Conservation (phyloP, 768 basidiomycete genomes). For the Tephrocybe sp. region DNA sequence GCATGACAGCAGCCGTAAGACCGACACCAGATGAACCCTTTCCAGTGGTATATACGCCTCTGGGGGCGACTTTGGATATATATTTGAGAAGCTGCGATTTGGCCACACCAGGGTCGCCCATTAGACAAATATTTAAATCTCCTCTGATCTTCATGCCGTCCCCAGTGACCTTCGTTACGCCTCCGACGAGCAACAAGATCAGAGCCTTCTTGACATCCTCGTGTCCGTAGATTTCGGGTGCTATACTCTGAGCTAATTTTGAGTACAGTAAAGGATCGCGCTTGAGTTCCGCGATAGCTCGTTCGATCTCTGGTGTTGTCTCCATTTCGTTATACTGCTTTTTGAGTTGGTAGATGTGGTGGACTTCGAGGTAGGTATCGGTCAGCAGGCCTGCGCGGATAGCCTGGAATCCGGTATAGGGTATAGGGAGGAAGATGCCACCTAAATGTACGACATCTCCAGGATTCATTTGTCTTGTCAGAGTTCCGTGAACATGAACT, state of each 20-base stretch:
- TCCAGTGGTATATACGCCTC: conserved; percentile 97
- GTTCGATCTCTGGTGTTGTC: conserved; percentile 79
- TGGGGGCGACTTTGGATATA: conserved; percentile 96
- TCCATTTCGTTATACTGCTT: conserved; percentile 98
- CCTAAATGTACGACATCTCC: conserved; percentile 95
- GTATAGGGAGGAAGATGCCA: conserved; percentile 97
- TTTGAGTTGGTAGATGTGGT: conserved; percentile 91
- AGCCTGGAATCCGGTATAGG: conserved; percentile 97
- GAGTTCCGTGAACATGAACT: conserved; percentile 86
- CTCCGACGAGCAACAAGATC: conserved; percentile 88
- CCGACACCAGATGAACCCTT: conserved; percentile 99
- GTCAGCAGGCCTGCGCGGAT: conserved; percentile 95
- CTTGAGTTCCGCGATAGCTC: conserved; percentile 65
- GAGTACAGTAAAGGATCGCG: conserved; percentile 80
- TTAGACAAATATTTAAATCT: conserved; percentile 95
- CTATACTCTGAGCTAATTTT: conserved; percentile 89
- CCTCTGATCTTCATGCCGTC: conserved; percentile 99
- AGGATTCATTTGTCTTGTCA: conserved; percentile 90
- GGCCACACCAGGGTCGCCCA: conserved; percentile 99
- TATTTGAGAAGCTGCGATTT: conserved; percentile 98
- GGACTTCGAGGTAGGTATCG: conserved; percentile 94
- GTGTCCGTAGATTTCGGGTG: conserved; percentile 98
- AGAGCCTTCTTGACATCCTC: conserved; percentile 97
- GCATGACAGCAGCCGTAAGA: conserved; percentile 98
- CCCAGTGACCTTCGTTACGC: conserved; percentile 91